phyloP scores from a whole-genome alignment of 2,329 filamentous ascomycete species.

The Aspergillus fijiensis region DNA sequence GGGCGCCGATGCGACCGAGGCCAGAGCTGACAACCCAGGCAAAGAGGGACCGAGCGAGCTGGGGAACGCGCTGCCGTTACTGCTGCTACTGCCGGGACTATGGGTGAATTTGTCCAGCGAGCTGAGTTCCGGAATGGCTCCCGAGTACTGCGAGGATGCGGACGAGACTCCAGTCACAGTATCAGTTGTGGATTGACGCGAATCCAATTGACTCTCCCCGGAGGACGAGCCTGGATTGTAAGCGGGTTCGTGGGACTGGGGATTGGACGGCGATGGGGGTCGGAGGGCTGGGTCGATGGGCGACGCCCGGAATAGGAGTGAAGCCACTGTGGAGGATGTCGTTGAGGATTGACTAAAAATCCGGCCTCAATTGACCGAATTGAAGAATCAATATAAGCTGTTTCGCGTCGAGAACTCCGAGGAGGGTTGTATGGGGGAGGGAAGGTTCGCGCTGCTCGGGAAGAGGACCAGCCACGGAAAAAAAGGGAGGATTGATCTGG shows the following conservation, averaged over 20 bases:
- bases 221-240: slow-evolving; percentile 47
- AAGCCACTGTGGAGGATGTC: slow-evolving; percentile 61
- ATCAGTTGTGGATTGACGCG: slow-evolving; percentile 46
- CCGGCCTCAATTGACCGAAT: slow-evolving; percentile 35
- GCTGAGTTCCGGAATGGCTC: slow-evolving; percentile 31
- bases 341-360: slow-evolving; percentile 37
- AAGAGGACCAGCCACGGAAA: slow-evolving; percentile 24
- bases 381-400: slow-evolving; percentile 10
- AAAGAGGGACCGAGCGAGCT: slow-evolving; percentile 46
- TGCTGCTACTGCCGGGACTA: slow-evolving; percentile 25
- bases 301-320: slow-evolving; percentile 59
- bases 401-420: neutral
- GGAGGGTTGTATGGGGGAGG: slow-evolving; percentile 6
- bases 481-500: slow-evolving; percentile 21
- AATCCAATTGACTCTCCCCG: slow-evolving; percentile 48
- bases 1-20: slow-evolving; percentile 56
- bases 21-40: slow-evolving; percentile 60
- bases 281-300: slow-evolving; percentile 53
- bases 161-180: slow-evolving; percentile 51
- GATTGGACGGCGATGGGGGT: slow-evolving; percentile 49
- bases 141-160: slow-evolving; percentile 52
- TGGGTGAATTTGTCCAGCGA: slow-evolving; percentile 30
- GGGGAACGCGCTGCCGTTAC: slow-evolving; percentile 29
- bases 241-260: slow-evolving; percentile 34
- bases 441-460: slow-evolving; percentile 13